Evolutionary conservation across 2,329 filamentous ascomycete genomes (phyloP).

Genomic region (Scolecobasidium constrictum): DNA sequence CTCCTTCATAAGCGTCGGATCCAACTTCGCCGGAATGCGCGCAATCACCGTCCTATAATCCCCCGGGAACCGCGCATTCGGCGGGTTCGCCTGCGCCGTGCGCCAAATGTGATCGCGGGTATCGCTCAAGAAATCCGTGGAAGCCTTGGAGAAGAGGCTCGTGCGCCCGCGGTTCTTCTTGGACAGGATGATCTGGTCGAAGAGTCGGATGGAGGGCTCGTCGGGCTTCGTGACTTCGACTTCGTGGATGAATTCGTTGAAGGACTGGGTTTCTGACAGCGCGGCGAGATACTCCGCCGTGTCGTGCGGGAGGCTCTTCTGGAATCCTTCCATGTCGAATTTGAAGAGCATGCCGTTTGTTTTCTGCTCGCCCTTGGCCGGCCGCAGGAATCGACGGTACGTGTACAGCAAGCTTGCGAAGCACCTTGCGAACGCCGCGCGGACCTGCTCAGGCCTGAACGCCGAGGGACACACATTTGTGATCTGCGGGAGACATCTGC

Average conservation of each 20-base stretch:
- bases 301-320: constrained; percentile 52
- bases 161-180: constrained; percentile 61
- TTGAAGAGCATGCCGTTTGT: constrained; percentile 51
- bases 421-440: constrained; percentile 57
- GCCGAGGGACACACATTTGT: constrained; percentile 43
- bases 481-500: constrained; percentile 6
- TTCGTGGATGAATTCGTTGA: constrained; percentile 79
- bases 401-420: constrained; percentile 61
- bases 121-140: constrained; percentile 57
- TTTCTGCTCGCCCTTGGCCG: constrained; percentile 49
- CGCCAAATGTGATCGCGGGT: constrained; percentile 73
- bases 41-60: constrained; percentile 42
- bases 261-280: constrained; percentile 56
- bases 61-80: constrained; percentile 41
- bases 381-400: constrained; percentile 52
- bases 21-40: constrained; percentile 67
- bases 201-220: constrained; percentile 60
- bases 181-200: constrained; percentile 74
- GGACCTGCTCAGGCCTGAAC: constrained; percentile 55
- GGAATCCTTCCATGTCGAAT: constrained; percentile 57
- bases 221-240: constrained; percentile 55
- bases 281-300: constrained; percentile 53
- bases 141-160: constrained; percentile 51
- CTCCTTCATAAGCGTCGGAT: constrained; percentile 81
- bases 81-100: constrained; percentile 47